Percentiles rank a stretch among this genome's conserved stretches.
Conservation (phyloP, 2,329 filamentous ascomycete species). For the Calcarisporium arbuscula region DNA sequence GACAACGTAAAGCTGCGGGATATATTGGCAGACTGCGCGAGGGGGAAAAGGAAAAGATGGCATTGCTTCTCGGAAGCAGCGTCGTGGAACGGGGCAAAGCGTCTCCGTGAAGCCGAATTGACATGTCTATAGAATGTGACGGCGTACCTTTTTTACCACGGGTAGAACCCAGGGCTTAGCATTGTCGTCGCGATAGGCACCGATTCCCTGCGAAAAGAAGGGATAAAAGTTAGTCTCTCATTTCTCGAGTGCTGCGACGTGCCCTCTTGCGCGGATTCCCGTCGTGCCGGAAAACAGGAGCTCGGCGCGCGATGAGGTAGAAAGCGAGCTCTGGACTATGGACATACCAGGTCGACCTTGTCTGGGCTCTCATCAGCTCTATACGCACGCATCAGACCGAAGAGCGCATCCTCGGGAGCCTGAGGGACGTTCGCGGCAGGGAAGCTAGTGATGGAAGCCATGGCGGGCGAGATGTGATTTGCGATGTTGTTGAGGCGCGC, state of each 20-base stretch:
- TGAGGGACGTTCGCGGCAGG: constrained; percentile 72
- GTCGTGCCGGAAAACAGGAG: constrained; percentile 1
- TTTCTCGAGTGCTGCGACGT: too few relatives aligned
- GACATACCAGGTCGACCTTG: constrained; percentile 84
- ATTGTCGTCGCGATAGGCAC: constrained; percentile 90
- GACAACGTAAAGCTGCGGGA: too few relatives aligned
- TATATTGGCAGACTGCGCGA: too few relatives aligned
- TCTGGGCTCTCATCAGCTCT: constrained; percentile 67
- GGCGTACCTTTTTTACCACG: constrained; percentile 83
- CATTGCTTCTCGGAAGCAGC: too few relatives aligned
- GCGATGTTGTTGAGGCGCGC: constrained; percentile 55
- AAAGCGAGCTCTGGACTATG: not conserved
- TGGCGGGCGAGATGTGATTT: constrained; percentile 62
- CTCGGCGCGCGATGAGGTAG: not conserved
- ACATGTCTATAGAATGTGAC: too few relatives aligned
- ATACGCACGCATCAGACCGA: constrained; percentile 86
- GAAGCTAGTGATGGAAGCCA: constrained; percentile 56
- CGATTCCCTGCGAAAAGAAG: constrained; percentile 53
- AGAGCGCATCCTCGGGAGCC: constrained; percentile 91
- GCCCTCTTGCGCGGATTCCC: too few relatives aligned
- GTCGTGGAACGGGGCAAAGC: too few relatives aligned
- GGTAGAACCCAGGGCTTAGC: constrained; percentile 97
- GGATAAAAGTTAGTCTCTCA: constrained; percentile 7
- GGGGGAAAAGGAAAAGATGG: too few relatives aligned
- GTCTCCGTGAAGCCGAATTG: too few relatives aligned